These are phyloP conservation scores for Elaphomyces granulatus DNA, from an alignment of 495 filamentous ascomycete genomes.

Conservation along the genomic window DNA sequence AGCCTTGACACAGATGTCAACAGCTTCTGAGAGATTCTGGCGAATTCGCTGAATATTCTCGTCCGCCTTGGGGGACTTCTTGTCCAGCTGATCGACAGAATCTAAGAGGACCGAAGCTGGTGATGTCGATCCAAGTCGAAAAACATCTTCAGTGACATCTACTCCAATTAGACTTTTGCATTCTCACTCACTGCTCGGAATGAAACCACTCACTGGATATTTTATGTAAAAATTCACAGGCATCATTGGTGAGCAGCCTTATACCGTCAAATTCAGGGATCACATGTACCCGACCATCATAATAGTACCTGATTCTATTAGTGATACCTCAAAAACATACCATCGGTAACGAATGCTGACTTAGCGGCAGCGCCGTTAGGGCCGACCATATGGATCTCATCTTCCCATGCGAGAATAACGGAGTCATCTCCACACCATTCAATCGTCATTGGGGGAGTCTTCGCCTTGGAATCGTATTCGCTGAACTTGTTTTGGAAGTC, in stretches of 20 bases:
- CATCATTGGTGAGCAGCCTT: constrained; percentile 73
- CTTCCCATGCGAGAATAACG: constrained; percentile 90
- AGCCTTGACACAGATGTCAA: constrained; percentile 81
- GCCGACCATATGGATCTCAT: constrained; percentile 92
- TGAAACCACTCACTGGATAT: constrained; percentile 43
- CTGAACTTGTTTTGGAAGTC: constrained; percentile 86
- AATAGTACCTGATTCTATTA: constrained; percentile 50
- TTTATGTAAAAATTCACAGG: constrained; percentile 89
- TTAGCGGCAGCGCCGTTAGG: constrained; percentile 63
- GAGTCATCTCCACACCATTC: constrained; percentile 96
- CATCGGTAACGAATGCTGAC: constrained; percentile 17
- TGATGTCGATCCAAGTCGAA: constrained; percentile 70
- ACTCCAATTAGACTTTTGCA: constrained; percentile 5
- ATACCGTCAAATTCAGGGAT: constrained; percentile 83
- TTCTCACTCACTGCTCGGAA: neutral
- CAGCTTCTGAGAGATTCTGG: constrained; percentile 72
- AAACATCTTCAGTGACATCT: constrained; percentile 76
- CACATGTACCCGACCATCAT: constrained; percentile 81
- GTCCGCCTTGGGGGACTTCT: constrained; percentile 90
- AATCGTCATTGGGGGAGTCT: constrained; percentile 72
- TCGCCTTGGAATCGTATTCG: constrained; percentile 79
- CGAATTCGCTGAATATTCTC: constrained; percentile 93
- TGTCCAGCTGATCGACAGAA: constrained; percentile 80
- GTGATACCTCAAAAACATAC: neutral
- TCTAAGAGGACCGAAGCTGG: constrained; percentile 84